phyloP scores from a whole-genome alignment of 768 basidiomycete genomes.

The Xerocomellus intermedius region DNA sequence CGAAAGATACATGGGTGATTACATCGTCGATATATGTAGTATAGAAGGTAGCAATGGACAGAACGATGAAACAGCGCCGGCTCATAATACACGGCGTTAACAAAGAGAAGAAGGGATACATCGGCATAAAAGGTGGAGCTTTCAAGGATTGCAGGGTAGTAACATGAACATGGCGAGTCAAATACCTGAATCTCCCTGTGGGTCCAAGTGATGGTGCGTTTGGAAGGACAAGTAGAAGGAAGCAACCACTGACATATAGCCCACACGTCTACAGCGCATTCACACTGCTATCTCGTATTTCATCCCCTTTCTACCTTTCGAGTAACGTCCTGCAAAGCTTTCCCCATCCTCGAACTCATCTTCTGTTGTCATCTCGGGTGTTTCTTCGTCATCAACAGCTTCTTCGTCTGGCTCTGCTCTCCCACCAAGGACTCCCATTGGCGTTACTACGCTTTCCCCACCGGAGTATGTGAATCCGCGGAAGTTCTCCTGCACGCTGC shows the following conservation, averaged over 20 bases:
- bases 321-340: slow-evolving; percentile 68
- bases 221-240: slow-evolving; percentile 3
- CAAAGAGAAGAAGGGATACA: slow-evolving; percentile 7
- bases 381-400: slow-evolving; percentile 52
- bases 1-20: slow-evolving; percentile 16
- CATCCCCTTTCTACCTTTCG: slow-evolving; percentile 50
- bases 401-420: slow-evolving; percentile 35
- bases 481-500: slow-evolving; percentile 94
- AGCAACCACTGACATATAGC: slow-evolving; percentile 10
- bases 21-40: slow-evolving; percentile 27
- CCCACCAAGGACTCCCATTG: slow-evolving; percentile 40
- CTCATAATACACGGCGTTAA: slow-evolving; percentile 10
- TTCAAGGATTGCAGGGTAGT: slow-evolving; percentile 4
- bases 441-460: slow-evolving; percentile 59
- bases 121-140: background rate
- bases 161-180: slow-evolving; percentile 5
- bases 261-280: slow-evolving; percentile 14
- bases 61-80: slow-evolving; percentile 1
- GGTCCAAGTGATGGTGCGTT: slow-evolving; percentile 17
- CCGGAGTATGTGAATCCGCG: slow-evolving; percentile 89
- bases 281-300: slow-evolving; percentile 35
- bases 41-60: slow-evolving; percentile 15
- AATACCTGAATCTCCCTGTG: slow-evolving; percentile 21
- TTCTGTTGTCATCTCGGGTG: slow-evolving; percentile 55
- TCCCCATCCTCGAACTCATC: slow-evolving; percentile 73